Evolutionary conservation across 306 rosid species (phyloP), one percentile per base, ranked within the genome.

Genomic region (Vicia faba): DNA sequence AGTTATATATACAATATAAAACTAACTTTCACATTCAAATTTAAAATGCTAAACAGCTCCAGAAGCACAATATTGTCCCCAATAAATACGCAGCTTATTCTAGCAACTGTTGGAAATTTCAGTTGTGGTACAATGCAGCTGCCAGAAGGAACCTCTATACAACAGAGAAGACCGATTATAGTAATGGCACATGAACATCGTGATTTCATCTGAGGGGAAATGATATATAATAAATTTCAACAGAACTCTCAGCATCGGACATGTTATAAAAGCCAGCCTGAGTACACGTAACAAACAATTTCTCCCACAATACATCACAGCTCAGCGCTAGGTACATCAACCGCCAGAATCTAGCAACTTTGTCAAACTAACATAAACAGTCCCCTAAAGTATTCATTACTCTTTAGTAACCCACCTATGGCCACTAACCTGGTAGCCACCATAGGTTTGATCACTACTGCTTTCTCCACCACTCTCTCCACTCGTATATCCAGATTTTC

Each of bases 391-490:
- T 71, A 72, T 73, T 48, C 7, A 46, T 82, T 84, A 90, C 50
- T 95, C 99, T 86, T 79, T 95, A 26, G 96, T 90, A 55, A 88
- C 82, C 99, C 99, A 95, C 81, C 97, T 83, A 44, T 71, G 76
- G 70, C 99, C 99, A 75, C 95, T 75, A 61, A 90, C 75, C 77
- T 83, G 95, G 76, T 84, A 90, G 48, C 86, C 88, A 26, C 97
- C 89, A 31, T 71, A 86, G 69, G 83, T 83, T 65, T 86, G 88
- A 75, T 95, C 99, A 49, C 91, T 86, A 73, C 98, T 88, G 74
- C 97, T 90, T 83, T 95, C 97, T 53, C 97, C 99, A 0, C 99
- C 97, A 38, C 97, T 90, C 84, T 95, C 99, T 16, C 82, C 97
- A 78, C 99, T 88, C 2, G 85, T 61, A 71, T 79, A 71, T 72